Base-by-base conservation (phyloP, 306 rosid genomes). In the Quercus bicolor region DNA sequence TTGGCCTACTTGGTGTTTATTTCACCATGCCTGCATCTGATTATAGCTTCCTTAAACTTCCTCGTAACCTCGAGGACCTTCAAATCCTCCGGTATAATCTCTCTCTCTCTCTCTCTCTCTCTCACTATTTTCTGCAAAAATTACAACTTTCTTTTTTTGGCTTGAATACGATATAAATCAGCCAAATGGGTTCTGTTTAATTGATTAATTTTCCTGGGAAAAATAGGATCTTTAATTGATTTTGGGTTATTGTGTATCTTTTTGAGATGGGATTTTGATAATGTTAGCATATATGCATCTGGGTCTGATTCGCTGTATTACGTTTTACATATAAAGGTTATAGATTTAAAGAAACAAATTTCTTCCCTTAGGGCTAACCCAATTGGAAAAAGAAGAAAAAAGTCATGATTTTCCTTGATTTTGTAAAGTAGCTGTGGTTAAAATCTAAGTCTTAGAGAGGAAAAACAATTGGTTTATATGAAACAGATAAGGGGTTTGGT, bases 21-120 rank as follows among this genome's bases (percentile, higher is more conserved):
- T 85, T 91, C 4, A 91, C 98, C 84, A 88, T 95, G 91, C 99
- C 99, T 5, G 87, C 87, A 57, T 93, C 99, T 28, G 99, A 95
- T 86, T 95, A 95, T 80, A 90, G 99, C 89, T 95, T 95, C 62
- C 99, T 95, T 56, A 95, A 95, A 93, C 92, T 93, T 62, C 99
- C 98, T 21, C 97, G 89, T 24, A 90, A 69, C 82, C 97, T 95
- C 55, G 79, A 93, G 61, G 99, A 95, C 77, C 98, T 95, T 83
- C 91, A 85, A 79, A 87, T 93, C 56, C 88, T 93, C 55, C 71
- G 98, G 98, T 91, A 80, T 65, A 5, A 18, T 66, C 34, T 19
- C 20, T 5, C 4, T 33, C 45, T 33, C 40, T 33, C 40, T n/a
- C n/a, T n/a, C n/a, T 33, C 31, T 75, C 5, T 69, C 55, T 0